Percentiles rank a stretch among this genome's conserved stretches.
These are phyloP conservation scores for Sindora glabra DNA, from an alignment of 306 rosid genomes.

Conservation along the genomic window DNA sequence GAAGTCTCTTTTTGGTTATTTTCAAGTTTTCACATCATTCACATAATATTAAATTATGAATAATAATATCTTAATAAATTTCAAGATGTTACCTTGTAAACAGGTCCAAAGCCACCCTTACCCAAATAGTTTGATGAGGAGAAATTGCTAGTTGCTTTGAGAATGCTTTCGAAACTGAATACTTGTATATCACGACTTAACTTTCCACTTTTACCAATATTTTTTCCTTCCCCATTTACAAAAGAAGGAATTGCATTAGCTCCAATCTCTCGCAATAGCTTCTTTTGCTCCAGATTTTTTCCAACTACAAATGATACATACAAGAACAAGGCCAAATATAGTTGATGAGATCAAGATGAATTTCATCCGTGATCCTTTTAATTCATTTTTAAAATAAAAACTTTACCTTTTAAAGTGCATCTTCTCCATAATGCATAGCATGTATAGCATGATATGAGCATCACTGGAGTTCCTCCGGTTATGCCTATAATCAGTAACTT, in stretches of 20 bases:
- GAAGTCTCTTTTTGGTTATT: background rate
- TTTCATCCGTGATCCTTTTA: background rate
- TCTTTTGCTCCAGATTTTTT: background rate
- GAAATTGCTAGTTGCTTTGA: conserved; percentile 15
- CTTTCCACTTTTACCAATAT: background rate
- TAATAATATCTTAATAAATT: background rate
- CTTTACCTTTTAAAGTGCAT: background rate
- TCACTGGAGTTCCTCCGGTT: too few species aligned
- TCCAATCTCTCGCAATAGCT: conserved; percentile 13
- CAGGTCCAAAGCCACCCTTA: conserved; percentile 23
- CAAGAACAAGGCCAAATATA: background rate
- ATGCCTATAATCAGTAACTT: too few species aligned
- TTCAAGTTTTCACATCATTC: background rate
- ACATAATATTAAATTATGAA: background rate
- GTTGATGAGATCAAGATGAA: background rate
- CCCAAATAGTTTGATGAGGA: conserved; percentile 9
- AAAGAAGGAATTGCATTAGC: background rate
- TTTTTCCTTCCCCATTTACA: background rate
- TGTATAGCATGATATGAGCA: too few species aligned
- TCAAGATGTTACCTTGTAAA: conserved; percentile 19
- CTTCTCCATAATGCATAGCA: background rate
- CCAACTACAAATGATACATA: background rate
- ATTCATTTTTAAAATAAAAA: background rate
- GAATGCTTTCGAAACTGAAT: conserved; percentile 20
- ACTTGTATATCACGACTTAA: conserved; percentile 11